Conservation (phyloP, 2,329 filamentous ascomycete genomes). For the Cordyceps fumosorosea region DNA sequence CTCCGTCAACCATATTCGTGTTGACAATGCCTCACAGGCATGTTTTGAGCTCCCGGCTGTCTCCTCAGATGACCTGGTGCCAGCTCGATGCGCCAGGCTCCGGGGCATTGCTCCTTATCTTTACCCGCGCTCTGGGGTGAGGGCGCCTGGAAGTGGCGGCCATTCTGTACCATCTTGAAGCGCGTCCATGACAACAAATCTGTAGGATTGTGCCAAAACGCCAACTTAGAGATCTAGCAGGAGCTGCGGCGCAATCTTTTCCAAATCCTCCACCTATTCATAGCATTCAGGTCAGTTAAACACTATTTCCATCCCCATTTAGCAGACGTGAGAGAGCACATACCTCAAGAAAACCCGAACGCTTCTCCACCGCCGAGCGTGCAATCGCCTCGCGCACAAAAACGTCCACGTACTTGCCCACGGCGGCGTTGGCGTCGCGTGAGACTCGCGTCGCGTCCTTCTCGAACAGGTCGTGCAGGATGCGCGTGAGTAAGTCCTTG, state of each 20-base stretch:
- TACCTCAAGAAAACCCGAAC: constrained; percentile 67
- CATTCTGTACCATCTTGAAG: neutral
- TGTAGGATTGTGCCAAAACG: neutral
- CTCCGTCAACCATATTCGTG: neutral
- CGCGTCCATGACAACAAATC: neutral
- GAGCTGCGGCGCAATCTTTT: constrained; percentile 79
- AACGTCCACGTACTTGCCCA: constrained; percentile 81
- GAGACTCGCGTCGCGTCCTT: constrained; percentile 65
- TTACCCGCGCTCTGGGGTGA: neutral
- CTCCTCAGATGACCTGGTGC: neutral
- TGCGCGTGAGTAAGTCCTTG: constrained; percentile 62
- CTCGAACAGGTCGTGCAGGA: constrained; percentile 76
- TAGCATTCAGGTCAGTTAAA: neutral
- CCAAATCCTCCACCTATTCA: constrained; percentile 72
- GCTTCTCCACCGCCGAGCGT: constrained; percentile 64
- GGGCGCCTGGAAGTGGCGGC: neutral
- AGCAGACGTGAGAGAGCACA: constrained; percentile 4
- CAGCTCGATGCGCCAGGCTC: neutral
- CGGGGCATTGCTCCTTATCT: neutral
- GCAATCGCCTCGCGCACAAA: constrained; percentile 88
- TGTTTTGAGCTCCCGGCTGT: neutral
- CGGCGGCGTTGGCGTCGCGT: constrained; percentile 67
- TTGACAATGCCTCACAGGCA: too few relatives aligned
- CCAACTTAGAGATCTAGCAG: constrained; percentile 71
- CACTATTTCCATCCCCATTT: neutral